phyloP scores from a whole-genome alignment of 768 basidiomycete species.

The Xerocomellus intermedius region DNA sequence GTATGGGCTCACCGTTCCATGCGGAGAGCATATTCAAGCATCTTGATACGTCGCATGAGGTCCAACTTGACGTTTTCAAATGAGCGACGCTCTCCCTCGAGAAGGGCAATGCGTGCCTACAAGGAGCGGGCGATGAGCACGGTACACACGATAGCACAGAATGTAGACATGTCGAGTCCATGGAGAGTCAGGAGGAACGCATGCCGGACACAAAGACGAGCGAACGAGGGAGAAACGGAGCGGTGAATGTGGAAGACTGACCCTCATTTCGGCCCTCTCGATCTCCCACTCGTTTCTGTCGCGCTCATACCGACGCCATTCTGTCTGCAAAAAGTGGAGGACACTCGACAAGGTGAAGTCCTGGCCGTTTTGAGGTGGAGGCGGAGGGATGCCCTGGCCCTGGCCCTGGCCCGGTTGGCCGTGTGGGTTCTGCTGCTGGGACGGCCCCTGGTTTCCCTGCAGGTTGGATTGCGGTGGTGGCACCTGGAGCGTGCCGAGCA shows the following conservation, averaged over 20 bases:
- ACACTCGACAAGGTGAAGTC: slow-evolving; percentile 93
- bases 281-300: slow-evolving; percentile 99
- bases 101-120: slow-evolving; percentile 92
- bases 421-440: slow-evolving; percentile 53
- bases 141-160: neutral
- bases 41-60: slow-evolving; percentile 94
- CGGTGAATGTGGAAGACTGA: slow-evolving; percentile 41
- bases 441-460: slow-evolving; percentile 38
- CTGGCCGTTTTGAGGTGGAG: slow-evolving; percentile 82
- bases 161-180: neutral
- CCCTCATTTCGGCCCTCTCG: slow-evolving; percentile 98
- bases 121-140: slow-evolving; percentile 16
- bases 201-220: neutral
- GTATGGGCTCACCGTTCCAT: slow-evolving; percentile 78
- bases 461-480: slow-evolving; percentile 50
- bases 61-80: slow-evolving; percentile 98
- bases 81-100: slow-evolving; percentile 95
- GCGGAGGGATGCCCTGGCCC: slow-evolving; percentile 60
- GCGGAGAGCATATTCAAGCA: slow-evolving; percentile 96
- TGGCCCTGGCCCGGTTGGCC: slow-evolving; percentile 55
- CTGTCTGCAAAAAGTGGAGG: slow-evolving; percentile 95
- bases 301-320: slow-evolving; percentile 96
- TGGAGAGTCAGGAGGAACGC: neutral
- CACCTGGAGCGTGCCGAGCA: slow-evolving; percentile 72
- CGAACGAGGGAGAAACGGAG: neutral